Evolutionary conservation across 345 rosid species (phyloP), one percentile per base, ranked within the genome.

Genomic region (sweet orange (Citrus sinensis)): DNA sequence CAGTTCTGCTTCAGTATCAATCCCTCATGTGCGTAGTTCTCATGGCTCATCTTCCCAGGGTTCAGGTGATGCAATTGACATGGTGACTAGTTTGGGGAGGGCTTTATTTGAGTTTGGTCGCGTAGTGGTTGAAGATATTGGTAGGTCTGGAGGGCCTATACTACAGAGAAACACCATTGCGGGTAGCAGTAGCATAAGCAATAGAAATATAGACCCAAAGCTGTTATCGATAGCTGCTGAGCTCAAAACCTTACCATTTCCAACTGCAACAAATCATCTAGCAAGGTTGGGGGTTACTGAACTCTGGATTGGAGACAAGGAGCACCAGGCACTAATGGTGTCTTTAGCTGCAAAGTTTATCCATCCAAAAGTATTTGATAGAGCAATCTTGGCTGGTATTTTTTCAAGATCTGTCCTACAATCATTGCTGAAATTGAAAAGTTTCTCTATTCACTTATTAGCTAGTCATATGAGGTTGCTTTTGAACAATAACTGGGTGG

Each of bases 41-140:
- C 83, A 70, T 59, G 76, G 82, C 32, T 80, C 76, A 30, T 78
- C 83, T 70, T 70, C 86, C 78, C 93, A 87, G 62, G 82, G 77
- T 83, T 94, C 97, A 27, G 93, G 98, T 83, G 98, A 95, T 91
- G 97, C 98, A 54, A 89, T 95, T 82, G 98, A 93, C 88, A 88
- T 95, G 93, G 81, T 95, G 89, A 89, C 98, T 77, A 93, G 94
- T 85, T 83, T 95, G 80, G 98, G 98, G 39, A 95, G 82, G 86
- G 98, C 94, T 78, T 87, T 95, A 80, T 86, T 92, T 91, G 98
- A 95, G 85, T 92, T 95, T 84, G 97, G 98, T 55, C 87, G 95
- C 64, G 95, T 82, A 77, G 95, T 93, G 84, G 97, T 95, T 79
- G 98, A 95, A 82, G 98, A 93, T 85, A 94, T 93, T 83, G 95